These are phyloP conservation scores for Colletotrichum viniferum DNA, from an alignment of 2,329 filamentous ascomycete genomes.

Conservation along the genomic window DNA sequence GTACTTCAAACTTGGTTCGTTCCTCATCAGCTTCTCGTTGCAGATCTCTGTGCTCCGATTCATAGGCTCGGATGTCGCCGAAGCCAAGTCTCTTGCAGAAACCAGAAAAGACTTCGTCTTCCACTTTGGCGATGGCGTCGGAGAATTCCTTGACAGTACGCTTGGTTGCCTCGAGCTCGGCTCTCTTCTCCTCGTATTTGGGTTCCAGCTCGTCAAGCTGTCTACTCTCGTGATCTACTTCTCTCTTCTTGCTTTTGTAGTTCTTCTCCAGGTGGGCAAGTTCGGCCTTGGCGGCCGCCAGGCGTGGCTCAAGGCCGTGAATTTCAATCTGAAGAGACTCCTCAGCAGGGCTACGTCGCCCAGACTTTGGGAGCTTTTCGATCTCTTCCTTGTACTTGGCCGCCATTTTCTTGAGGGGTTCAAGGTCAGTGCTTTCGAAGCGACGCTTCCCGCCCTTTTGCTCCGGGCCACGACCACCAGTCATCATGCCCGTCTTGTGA, in stretches of 20 bases:
- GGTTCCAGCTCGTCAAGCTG: conserved; percentile 79
- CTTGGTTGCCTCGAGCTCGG: conserved; percentile 65
- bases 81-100: conserved; percentile 92
- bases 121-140: conserved; percentile 75
- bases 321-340: conserved; percentile 83
- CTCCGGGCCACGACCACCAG: conserved; percentile 83
- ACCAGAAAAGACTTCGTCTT: conserved; percentile 83
- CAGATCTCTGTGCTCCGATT: conserved; percentile 88
- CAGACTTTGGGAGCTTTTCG: conserved; percentile 77
- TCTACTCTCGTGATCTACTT: conserved; percentile 73
- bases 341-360: conserved; percentile 77
- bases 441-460: conserved; percentile 77
- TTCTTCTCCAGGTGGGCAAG: conserved; percentile 81
- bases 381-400: conserved; percentile 81
- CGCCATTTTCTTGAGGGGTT: conserved; percentile 78
- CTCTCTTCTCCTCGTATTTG: conserved; percentile 75
- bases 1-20: conserved; percentile 83
- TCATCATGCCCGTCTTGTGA: conserved; percentile 96
- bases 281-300: conserved; percentile 76
- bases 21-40: conserved; percentile 91
- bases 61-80: conserved; percentile 87
- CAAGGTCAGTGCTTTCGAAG: conserved; percentile 89
- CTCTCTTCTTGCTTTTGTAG: conserved; percentile 80
- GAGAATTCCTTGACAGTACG: conserved; percentile 57
- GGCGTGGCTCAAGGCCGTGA: conserved; percentile 76